Evolutionary conservation across 1,284 basidiomycete genomes (phyloP), one percentile per base, ranked within the genome.

Genomic region (Cutaneotrichosporon sp.): DNA sequence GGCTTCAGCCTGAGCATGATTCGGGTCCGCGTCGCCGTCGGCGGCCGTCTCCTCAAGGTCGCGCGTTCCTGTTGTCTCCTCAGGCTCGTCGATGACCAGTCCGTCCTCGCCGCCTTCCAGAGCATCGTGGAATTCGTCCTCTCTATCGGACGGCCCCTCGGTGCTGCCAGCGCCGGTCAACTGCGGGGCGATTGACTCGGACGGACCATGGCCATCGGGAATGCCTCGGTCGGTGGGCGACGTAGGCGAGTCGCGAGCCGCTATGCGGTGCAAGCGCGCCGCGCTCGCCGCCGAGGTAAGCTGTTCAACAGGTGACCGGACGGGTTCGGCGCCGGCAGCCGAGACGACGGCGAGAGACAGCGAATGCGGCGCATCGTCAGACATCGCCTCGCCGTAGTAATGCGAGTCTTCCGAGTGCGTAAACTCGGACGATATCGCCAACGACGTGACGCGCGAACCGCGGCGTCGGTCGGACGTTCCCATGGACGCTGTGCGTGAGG

Each of bases 211-310:
- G 26, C 10, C 26, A 30, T 45, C 43, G 4, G 7, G 30, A n/a
- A n/a, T n/a, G n/a, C n/a, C n/a, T n/a, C n/a, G n/a, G 18, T 3
- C 43, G 8, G 43, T 35, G 8, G 42, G n/a, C 1, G 26, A 20
- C 20, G 44, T 34, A 20, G 40, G 48, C 40, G 40, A 23, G 18
- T 23, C 40, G 8, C 23, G n/a, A 10, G 42, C 43, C 42, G n/a
- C 45, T 2, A 23, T 18, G 4, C 53, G 39, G 49, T 55, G 44
- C 26, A 12, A 15, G 5, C 49, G 46, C 9, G 50, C 54, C 1
- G 49, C 49, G 8, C 26, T 56, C 9, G 54, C 54, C 2, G 54
- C 49, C 2, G 37, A 21, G 10, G 35, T 45, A 12, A 56, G 54
- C 43, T 56, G 54, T 12, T 45, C 37, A 7, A 56, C 54, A 12